Evolutionary conservation across 192 early-diverging fungal species (phyloP).

Genomic region (Coemansia sp.): DNA sequence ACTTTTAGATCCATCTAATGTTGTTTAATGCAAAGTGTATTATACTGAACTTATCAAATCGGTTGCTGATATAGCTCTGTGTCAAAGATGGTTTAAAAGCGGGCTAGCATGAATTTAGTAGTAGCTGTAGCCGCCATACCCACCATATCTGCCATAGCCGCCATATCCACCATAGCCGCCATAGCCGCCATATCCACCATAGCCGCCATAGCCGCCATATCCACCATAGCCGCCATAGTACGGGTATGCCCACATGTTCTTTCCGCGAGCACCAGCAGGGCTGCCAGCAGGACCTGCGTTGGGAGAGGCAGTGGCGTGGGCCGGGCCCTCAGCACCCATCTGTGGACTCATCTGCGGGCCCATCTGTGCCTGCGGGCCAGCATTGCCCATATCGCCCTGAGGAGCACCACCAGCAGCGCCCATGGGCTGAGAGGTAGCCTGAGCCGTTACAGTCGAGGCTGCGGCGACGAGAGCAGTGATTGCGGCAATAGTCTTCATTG

Average conservation of each 20-base stretch:
- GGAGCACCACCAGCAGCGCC: conserved; percentile 17
- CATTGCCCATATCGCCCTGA: conserved; percentile 31
- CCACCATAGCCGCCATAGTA: conserved; percentile 38
- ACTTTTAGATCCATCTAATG: not conserved
- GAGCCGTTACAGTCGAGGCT: conserved; percentile 30
- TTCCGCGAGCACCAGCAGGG: conserved; percentile 46
- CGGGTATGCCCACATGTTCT: conserved; percentile 54
- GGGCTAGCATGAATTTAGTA: conserved; percentile 24
- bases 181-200: too few relatives aligned
- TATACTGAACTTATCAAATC: too few relatives aligned
- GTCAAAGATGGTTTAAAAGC: conserved; percentile 7
- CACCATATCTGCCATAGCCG: conserved; percentile 30
- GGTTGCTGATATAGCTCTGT: not conserved
- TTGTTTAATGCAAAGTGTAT: not conserved
- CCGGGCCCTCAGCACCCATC: conserved; percentile 30
- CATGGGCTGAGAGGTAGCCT: conserved; percentile 29
- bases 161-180: conserved; percentile 1
- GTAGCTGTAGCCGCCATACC: conserved; percentile 22
- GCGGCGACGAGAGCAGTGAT: conserved; percentile 31
- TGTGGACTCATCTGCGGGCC: conserved; percentile 14
- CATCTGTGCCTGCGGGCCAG: conserved; percentile 10
- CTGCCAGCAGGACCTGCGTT: conserved; percentile 48
- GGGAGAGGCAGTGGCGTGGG: conserved; percentile 20
- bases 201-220: too few relatives aligned
- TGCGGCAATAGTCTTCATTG: conserved; percentile 43